These are phyloP conservation scores for Rubia occidens DNA, from an alignment of 305 asterid species.

Conservation along the genomic window DNA sequence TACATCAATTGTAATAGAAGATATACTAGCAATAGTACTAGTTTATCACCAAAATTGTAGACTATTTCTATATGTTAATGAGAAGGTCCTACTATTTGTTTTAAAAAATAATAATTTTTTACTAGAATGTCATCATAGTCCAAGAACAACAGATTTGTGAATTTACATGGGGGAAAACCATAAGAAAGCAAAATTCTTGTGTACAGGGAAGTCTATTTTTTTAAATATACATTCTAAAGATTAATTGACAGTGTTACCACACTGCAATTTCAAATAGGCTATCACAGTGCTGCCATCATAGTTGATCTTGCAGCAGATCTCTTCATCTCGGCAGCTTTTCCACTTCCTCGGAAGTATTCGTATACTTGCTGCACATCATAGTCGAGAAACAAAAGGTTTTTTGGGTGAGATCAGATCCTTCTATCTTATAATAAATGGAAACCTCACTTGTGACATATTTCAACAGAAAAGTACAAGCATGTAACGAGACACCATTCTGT, in stretches of 20 bases:
- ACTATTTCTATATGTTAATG: too few relatives aligned
- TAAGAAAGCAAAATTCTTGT: neutral
- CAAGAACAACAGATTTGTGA: neutral
- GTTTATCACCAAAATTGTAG: too few relatives aligned
- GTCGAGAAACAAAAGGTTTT: neutral
- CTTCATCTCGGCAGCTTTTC: constrained; percentile 86
- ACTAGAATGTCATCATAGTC: neutral
- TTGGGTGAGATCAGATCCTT: constrained; percentile 11
- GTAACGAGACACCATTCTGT: neutral
- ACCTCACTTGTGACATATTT: neutral
- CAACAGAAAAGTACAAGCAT: neutral
- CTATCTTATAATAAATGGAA: neutral
- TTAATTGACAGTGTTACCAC: neutral
- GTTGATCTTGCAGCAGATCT: constrained; percentile 82
- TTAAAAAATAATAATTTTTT: too few relatives aligned
- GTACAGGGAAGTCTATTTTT: neutral
- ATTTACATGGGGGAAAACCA: neutral
- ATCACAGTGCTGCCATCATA: constrained; percentile 64
- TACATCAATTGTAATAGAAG: too few relatives aligned
- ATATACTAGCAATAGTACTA: too few relatives aligned
- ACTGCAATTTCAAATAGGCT: neutral
- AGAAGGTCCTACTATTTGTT: too few relatives aligned
- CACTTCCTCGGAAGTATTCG: constrained; percentile 92
- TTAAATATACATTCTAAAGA: constrained; percentile 5
- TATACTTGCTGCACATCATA: constrained; percentile 66